Evolutionary conservation across 139 green algal genomes (phyloP).

Genomic region (Coelastrella sp.): DNA sequence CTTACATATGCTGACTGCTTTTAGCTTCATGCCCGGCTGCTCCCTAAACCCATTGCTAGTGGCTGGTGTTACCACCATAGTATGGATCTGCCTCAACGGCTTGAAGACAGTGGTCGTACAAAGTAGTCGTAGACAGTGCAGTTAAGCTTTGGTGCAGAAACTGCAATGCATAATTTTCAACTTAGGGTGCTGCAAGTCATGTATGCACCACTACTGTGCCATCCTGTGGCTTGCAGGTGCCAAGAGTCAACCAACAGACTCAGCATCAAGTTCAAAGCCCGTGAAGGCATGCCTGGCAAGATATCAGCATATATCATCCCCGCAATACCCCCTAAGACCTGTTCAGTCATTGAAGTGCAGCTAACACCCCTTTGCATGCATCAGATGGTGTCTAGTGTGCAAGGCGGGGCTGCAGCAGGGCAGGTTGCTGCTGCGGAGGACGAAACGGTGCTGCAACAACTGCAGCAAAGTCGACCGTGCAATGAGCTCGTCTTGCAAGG

Average conservation of each 20-base stretch:
- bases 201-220: no score
- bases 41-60: no score
- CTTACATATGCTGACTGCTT: no score
- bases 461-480: constrained; percentile 11
- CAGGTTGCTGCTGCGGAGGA: background rate
- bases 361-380: constrained; percentile 35
- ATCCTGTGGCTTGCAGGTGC: constrained; percentile 51
- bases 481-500: constrained; percentile 32
- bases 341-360: constrained; percentile 19
- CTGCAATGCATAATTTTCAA: no score
- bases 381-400: constrained; percentile 30
- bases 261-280: constrained; percentile 68
- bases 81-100: no score
- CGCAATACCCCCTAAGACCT: constrained; percentile 30
- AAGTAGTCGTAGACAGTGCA: no score
- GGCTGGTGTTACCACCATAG: no score
- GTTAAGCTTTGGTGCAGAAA: no score
- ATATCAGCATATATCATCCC: constrained; percentile 32
- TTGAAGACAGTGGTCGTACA: no score
- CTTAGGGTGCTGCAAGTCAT: no score
- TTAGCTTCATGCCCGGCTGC: no score
- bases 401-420: background rate
- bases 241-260: constrained; percentile 74
- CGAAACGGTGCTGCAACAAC: background rate
- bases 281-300: constrained; percentile 41